Base-by-base conservation (phyloP, 2,329 filamentous ascomycete genomes). In the Fusarium sp. region DNA sequence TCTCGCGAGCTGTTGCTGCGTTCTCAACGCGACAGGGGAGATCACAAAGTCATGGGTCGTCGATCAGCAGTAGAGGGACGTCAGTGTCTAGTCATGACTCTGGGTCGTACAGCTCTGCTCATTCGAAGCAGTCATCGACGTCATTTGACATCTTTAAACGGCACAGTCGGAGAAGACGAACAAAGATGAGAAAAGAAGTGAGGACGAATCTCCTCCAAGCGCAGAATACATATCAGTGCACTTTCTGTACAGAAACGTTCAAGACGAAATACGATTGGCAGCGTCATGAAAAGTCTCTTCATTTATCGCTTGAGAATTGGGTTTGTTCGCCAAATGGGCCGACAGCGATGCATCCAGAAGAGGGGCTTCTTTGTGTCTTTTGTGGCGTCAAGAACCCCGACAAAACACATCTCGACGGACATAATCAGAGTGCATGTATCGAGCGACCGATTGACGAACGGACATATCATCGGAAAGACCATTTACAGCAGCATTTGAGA, bases 201-300 rank as follows among this genome's bases (percentile, higher is more conserved):
- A 74, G 67, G 10, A 73, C 70, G 3, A 73, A 73, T 29, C 41
- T 65, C 4, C 12, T 66, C 1, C 60, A 73, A 3, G 55, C 69
- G 0, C 69, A 72, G 5, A 77, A 78, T 41, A 76, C 69, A 1
- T 82, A 80, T 56, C 83, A 85, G 60, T 85, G 84, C 56, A 85
- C 84, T 5, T 85, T 85, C 65, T 85, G 84, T 49, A 84, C 83
- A 0, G 83, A 85, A 35, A 82, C 81, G 0, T 85, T 85, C 73
- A 82, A 81, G 51, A 83, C 82, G 0, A 84, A 84, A 29, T 82
- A 85, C 63, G 83, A 85, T 59, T 85, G 84, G 84, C 82, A 83
- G 44, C 79, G 87, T n/a, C 87, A 89, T 67, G 87, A 89, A 67
- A 84, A 83, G 44, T 82, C 83, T 64, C 82, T 82, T 60, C 86